Evolutionary conservation across 495 filamentous ascomycete genomes (phyloP).

Genomic region (Penicillium silybi): DNA sequence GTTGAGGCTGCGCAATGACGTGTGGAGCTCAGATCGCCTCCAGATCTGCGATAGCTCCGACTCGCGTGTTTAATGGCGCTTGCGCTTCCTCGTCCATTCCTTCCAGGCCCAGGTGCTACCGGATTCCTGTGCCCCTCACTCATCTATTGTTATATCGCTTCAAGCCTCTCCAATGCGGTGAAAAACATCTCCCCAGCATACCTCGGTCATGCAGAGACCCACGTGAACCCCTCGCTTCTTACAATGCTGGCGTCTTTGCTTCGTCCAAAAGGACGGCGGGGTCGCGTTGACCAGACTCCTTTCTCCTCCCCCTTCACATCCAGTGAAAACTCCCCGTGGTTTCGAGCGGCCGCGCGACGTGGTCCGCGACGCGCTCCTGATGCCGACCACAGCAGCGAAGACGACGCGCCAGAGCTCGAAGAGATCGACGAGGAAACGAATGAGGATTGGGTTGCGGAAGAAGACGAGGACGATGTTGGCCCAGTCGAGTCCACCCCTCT

Average conservation of each 20-base stretch:
- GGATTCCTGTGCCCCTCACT: not conserved
- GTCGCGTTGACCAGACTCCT: constrained; percentile 40
- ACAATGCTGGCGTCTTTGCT: constrained; percentile 47
- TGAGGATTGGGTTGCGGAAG: constrained; percentile 42
- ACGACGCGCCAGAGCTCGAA: constrained; percentile 31
- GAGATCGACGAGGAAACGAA: constrained; percentile 33
- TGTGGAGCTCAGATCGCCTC: constrained; percentile 4
- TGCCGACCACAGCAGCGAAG: constrained; percentile 8
- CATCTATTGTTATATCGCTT: not conserved
- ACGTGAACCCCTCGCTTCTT: not conserved
- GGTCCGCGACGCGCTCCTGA: constrained; percentile 5
- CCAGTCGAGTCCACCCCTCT: constrained; percentile 56
- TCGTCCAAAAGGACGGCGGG: constrained; percentile 38
- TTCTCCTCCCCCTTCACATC: constrained; percentile 45
- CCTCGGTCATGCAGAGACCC: constrained; percentile 12
- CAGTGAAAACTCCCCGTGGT: constrained; percentile 30
- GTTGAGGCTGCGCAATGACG: constrained; percentile 6
- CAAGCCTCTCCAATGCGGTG: not conserved
- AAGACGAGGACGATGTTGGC: constrained; percentile 52
- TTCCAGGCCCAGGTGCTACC: not conserved
- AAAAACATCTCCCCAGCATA: not conserved
- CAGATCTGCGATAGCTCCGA: constrained; percentile 4
- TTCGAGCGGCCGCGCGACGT: constrained; percentile 16
- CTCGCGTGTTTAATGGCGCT: not conserved
- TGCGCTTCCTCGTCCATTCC: not conserved